These are phyloP conservation scores for Fennellomyces sp. DNA, from an alignment of 371 early-diverging fungal genomes.

Conservation along the genomic window DNA sequence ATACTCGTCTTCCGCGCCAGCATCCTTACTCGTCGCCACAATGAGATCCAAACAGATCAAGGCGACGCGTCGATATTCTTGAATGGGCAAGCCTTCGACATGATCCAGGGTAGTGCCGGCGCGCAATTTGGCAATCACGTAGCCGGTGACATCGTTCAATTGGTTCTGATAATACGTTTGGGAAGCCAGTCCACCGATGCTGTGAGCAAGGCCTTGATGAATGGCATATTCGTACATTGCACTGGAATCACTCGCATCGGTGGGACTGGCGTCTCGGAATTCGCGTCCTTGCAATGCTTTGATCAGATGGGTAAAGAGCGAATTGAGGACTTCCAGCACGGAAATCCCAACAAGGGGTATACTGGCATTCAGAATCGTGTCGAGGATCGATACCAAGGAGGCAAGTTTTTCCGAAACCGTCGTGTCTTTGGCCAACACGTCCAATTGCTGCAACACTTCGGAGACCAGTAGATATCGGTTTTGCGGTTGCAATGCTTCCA, in stretches of 20 bases:
- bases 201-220: conserved; percentile 54
- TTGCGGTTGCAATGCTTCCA: conserved; percentile 64
- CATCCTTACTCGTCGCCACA: conserved; percentile 19
- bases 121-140: conserved; percentile 69
- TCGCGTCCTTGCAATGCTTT: conserved; percentile 37
- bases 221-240: conserved; percentile 42
- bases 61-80: conserved; percentile 49
- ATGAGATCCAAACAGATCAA: conserved; percentile 52
- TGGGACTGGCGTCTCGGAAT: conserved; percentile 15
- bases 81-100: conserved; percentile 49
- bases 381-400: conserved; percentile 60
- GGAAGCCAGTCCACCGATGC: conserved; percentile 74
- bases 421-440: conserved; percentile 26
- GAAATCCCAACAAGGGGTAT: conserved; percentile 76
- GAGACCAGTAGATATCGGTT: conserved; percentile 69
- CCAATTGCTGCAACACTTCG: conserved; percentile 63
- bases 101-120: conserved; percentile 43
- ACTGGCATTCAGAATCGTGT: conserved; percentile 55
- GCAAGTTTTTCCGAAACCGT: conserved; percentile 50
- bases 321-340: conserved; percentile 81
- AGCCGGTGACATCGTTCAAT: conserved; percentile 77
- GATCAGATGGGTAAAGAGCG: conserved; percentile 66
- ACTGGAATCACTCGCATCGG: conserved; percentile 7
- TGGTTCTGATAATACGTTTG: conserved; percentile 87
- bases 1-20: conserved; percentile 12